Evolutionary conservation across 441 rosid genomes (phyloP).

Genomic region (Pelargonium australe): DNA sequence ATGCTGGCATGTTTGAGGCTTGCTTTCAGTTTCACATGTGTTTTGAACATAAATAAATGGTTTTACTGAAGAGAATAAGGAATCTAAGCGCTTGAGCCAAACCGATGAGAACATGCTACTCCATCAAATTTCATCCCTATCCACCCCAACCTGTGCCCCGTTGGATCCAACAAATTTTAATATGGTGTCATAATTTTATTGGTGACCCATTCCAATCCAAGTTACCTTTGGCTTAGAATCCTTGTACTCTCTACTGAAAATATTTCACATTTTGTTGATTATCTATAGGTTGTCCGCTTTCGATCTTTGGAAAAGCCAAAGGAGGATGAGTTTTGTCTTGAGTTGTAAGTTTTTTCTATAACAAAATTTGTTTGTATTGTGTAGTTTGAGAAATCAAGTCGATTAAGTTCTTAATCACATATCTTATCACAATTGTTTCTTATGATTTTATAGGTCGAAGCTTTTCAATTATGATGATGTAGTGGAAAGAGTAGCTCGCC

Average conservation of each 20-base stretch:
- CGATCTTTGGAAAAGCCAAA: slow-evolving; percentile 70
- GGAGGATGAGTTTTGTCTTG: slow-evolving; percentile 64
- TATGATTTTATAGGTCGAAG: slow-evolving; percentile 45
- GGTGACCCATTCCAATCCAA: too few relatives aligned
- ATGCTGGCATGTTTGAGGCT: not conserved
- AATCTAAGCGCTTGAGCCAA: too few relatives aligned
- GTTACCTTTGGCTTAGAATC: too few relatives aligned
- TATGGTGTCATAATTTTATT: too few relatives aligned
- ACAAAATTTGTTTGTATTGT: not conserved
- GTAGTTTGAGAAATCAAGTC: not conserved
- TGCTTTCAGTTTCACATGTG: not conserved
- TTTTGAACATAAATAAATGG: not conserved
- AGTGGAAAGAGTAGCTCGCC: slow-evolving; percentile 54
- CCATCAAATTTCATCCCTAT: too few relatives aligned
- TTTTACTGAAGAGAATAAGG: not conserved
- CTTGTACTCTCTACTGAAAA: not conserved
- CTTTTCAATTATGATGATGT: slow-evolving; percentile 67
- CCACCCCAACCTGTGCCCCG: too few relatives aligned
- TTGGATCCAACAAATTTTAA: too few relatives aligned
- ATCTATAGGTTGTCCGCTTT: slow-evolving; percentile 51
- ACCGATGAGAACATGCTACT: too few relatives aligned
- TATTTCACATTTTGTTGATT: slow-evolving; percentile 2
- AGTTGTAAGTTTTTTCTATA: slow-evolving; percentile 46
- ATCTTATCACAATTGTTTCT: slow-evolving; percentile 11
- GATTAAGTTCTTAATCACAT: not conserved